Conservation (phyloP, 1,139 yeast genomes). For the Petasospora rhodanensis region DNA sequence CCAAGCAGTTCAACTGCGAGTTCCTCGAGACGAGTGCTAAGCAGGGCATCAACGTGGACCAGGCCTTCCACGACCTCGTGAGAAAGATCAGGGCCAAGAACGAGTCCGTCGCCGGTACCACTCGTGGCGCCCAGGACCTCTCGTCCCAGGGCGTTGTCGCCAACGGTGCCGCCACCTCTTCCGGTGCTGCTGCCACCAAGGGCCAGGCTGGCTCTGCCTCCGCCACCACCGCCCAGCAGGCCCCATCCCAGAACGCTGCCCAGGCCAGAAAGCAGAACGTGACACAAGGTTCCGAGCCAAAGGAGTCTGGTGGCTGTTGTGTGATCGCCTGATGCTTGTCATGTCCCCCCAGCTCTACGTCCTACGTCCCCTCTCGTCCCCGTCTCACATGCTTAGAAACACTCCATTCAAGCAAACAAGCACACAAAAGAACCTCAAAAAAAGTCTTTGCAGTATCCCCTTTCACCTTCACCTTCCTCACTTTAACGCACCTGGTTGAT, state of each 20-base stretch:
- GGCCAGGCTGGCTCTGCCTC: not conserved
- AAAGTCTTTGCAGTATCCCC: no score
- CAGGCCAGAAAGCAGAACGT: conserved; percentile 12
- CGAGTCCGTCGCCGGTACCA: conserved; percentile 11
- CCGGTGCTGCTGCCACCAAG: not conserved
- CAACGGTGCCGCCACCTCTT: conserved; percentile 1
- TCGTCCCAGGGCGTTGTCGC: no score
- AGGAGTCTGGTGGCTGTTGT: conserved; percentile 28
- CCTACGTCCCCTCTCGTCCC: no score
- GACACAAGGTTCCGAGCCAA: conserved; percentile 9
- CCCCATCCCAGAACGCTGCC: conserved; percentile 4
- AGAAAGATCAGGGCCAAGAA: conserved; percentile 51
- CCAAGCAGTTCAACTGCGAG: conserved; percentile 68
- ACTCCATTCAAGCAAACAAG: no score
- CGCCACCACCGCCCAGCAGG: conserved; percentile 1
- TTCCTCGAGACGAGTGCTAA: conserved; percentile 94
- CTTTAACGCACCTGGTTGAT: no score
- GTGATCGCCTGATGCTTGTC: conserved; percentile 16
- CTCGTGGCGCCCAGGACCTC: no score
- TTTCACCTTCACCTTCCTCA: no score
- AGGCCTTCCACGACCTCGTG: conserved; percentile 76
- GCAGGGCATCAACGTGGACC: conserved; percentile 90
- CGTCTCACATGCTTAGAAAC: no score
- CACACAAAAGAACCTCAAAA: no score
- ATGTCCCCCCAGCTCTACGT: no score